Evolutionary conservation across 2,329 filamentous ascomycete species (phyloP).

Genomic region (Colletotrichum nymphaeae): DNA sequence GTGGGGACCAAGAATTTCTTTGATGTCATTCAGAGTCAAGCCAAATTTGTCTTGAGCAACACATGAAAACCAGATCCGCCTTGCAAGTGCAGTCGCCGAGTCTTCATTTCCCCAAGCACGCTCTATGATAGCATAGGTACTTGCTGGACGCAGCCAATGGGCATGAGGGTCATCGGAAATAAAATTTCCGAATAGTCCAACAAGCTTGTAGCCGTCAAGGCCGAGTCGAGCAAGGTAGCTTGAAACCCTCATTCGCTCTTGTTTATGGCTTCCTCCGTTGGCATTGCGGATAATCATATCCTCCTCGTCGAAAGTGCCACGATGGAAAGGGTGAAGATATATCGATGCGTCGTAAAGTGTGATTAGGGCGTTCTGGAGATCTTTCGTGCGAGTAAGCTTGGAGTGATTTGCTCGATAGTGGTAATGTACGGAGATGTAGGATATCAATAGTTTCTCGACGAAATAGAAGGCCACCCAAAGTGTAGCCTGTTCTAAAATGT

Average conservation of each 20-base stretch:
- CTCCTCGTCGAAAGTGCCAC: slow-evolving; percentile 38
- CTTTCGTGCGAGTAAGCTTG: slow-evolving; percentile 35
- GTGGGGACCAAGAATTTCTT: slow-evolving; percentile 42
- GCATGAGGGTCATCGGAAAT: slow-evolving; percentile 38
- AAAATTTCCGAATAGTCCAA: slow-evolving; percentile 43
- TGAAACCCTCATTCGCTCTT: slow-evolving; percentile 39
- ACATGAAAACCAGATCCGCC: slow-evolving; percentile 45
- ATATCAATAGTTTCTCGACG: slow-evolving; percentile 43
- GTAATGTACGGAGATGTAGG: slow-evolving; percentile 44
- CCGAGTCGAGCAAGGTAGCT: slow-evolving; percentile 41
- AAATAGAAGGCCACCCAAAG: slow-evolving; percentile 44
- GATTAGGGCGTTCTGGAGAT: slow-evolving; percentile 43
- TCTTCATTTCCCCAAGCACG: slow-evolving; percentile 41
- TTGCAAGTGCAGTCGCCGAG: slow-evolving; percentile 41
- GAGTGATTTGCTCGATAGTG: slow-evolving; percentile 41
- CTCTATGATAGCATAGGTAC: slow-evolving; percentile 42
- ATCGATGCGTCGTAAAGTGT: slow-evolving; percentile 42
- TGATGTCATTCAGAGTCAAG: slow-evolving; percentile 39
- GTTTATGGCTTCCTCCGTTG: slow-evolving; percentile 39
- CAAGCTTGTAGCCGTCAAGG: slow-evolving; percentile 41
- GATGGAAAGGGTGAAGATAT: slow-evolving; percentile 39
- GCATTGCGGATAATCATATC: slow-evolving; percentile 42
- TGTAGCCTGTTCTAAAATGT: slow-evolving; percentile 12
- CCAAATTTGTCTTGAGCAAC: slow-evolving; percentile 38
- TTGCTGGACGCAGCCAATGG: slow-evolving; percentile 41